Conservation (phyloP, 805 yeast species). For the Lipomyces chichibuensis region DNA sequence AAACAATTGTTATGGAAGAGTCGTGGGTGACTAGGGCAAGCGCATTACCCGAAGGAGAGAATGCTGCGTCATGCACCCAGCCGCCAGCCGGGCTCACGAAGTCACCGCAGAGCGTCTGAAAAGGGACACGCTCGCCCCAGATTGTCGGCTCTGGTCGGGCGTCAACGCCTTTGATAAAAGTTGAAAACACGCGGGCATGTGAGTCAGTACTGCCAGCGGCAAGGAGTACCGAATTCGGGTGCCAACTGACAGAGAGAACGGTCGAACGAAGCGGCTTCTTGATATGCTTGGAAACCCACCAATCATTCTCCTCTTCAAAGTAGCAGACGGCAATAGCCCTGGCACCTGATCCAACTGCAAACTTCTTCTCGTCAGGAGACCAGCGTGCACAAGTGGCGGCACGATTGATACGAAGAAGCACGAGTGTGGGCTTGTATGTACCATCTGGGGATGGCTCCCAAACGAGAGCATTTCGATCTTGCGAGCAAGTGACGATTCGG, state of each 20-base stretch:
- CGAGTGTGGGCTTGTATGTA: constrained; percentile 82
- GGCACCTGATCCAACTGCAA: constrained; percentile 97
- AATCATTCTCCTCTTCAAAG: constrained; percentile 92
- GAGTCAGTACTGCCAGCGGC: constrained; percentile 95
- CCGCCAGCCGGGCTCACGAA: constrained; percentile 70
- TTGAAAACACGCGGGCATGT: constrained; percentile 84
- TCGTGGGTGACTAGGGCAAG: constrained; percentile 86
- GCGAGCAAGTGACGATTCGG: constrained; percentile 92
- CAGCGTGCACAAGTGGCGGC: constrained; percentile 94
- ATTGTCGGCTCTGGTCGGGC: constrained; percentile 74
- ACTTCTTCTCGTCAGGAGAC: constrained; percentile 94
- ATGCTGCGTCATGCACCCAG: constrained; percentile 90
- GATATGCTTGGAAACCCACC: constrained; percentile 99
- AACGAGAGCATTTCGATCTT: constrained; percentile 95
- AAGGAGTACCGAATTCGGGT: constrained; percentile 83
- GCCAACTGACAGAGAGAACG: constrained; percentile 84
- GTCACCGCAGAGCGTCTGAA: constrained; percentile 88
- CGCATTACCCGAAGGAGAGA: constrained; percentile 77
- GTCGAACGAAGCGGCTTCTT: constrained; percentile 93
- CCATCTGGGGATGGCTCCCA: constrained; percentile 79
- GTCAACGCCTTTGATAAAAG: constrained; percentile 87
- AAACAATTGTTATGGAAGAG: constrained; percentile 76
- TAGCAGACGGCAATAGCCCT: constrained; percentile 93
- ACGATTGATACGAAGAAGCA: constrained; percentile 85
- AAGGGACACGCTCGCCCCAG: constrained; percentile 96